Base-by-base conservation (phyloP, 805 yeast species). In the Citeromyces matritensis region DNA sequence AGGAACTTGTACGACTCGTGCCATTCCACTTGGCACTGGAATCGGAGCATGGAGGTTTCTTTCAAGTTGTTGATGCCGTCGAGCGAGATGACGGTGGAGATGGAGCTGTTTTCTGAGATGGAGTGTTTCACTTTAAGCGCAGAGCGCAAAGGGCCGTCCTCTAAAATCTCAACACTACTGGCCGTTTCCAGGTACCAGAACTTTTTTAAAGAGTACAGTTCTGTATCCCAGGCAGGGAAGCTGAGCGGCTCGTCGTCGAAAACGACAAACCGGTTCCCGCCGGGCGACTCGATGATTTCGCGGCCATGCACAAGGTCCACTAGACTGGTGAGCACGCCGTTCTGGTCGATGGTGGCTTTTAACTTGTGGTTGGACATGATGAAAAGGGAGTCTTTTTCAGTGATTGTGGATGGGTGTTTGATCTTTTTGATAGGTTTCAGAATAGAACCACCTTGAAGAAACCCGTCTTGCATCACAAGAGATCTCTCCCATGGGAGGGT, bases 221-320 rank as follows among this genome's bases (percentile, higher is more conserved):
- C 98, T 0, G 97, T 88, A 49, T 88, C 98, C 98, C 98, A 88
- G 2, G 97, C 97, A 29, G 84, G 95, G 74, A 75, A 88, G 35
- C 67, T 76, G 45, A 83, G 60, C 7, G 98, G 98, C 39, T 83
- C 80, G 49, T 91, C 98, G 40, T 86, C 86, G 44, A 80, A 80
- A 35, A 91, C 47, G 2, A 84, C 73, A 39, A 73, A 73, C 50
- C 81, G 94, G 44, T 85, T 84, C 11, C 86, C 95, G 26, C 83
- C 84, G 1, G 65, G 54, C 4, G 63, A 37, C 36, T 79, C 83
- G 33, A 91, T 59, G 14, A 79, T 66, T 48, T 88, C 93, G 9
- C 85, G 58, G 34, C 59, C 59, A 33, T 64, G 57, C 2, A 54
- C 55, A 25, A 67, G 42, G 48, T 85, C 96, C 41, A 54, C 59